These are phyloP conservation scores for Wakefieldia striispora DNA, from an alignment of 768 basidiomycete species.

Conservation along the genomic window DNA sequence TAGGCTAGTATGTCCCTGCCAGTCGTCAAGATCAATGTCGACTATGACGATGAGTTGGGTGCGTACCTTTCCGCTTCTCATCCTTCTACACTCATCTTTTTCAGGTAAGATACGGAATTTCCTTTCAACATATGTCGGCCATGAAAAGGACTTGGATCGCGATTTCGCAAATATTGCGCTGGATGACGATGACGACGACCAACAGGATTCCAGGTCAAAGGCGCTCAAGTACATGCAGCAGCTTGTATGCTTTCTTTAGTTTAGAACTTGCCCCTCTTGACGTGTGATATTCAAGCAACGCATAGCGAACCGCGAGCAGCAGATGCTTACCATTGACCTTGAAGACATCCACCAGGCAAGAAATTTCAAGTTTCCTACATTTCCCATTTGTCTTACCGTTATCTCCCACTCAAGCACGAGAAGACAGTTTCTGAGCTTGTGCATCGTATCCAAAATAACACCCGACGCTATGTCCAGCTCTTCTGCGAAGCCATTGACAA, in stretches of 20 bases:
- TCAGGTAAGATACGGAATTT: slow-evolving; percentile 71
- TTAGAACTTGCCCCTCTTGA: slow-evolving; percentile 19
- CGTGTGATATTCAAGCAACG: slow-evolving; percentile 58
- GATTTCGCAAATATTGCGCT: slow-evolving; percentile 73
- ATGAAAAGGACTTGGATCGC: slow-evolving; percentile 62
- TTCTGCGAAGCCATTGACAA: slow-evolving; percentile 91
- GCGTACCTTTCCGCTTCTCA: background rate
- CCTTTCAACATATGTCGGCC: slow-evolving; percentile 62
- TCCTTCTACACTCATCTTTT: slow-evolving; percentile 2
- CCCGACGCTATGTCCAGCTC: slow-evolving; percentile 84
- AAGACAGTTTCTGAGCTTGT: slow-evolving; percentile 73
- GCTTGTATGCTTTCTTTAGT: slow-evolving; percentile 53
- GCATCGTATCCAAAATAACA: slow-evolving; percentile 74
- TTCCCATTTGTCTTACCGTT: slow-evolving; percentile 9
- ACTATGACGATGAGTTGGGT: slow-evolving; percentile 77
- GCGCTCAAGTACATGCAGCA: slow-evolving; percentile 79
- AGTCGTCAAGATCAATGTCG: slow-evolving; percentile 55
- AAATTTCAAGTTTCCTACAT: slow-evolving; percentile 3
- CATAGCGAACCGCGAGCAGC: slow-evolving; percentile 90
- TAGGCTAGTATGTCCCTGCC: slow-evolving; percentile 64
- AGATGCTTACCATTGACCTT: slow-evolving; percentile 84
- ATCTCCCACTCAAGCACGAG: slow-evolving; percentile 50
- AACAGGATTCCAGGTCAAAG: slow-evolving; percentile 35
- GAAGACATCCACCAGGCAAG: slow-evolving; percentile 80
- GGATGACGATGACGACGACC: slow-evolving; percentile 44